phyloP scores from a whole-genome alignment of 768 basidiomycete species.

The Lactifluus piperatus region DNA sequence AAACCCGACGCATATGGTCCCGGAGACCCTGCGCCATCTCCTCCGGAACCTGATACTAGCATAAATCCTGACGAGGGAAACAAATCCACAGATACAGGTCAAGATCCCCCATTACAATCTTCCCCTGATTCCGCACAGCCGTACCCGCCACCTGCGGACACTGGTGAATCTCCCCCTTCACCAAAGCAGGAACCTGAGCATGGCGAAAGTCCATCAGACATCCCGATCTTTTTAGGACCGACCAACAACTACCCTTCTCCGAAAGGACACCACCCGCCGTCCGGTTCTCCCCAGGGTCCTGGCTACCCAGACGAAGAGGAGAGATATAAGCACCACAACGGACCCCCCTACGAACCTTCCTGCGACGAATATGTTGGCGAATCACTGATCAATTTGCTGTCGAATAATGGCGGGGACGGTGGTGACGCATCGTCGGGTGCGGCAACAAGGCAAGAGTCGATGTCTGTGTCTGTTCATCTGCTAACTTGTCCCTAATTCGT shows the following conservation, averaged over 20 bases:
- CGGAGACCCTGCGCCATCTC: background rate
- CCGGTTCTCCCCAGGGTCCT: background rate
- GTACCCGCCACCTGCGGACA: background rate
- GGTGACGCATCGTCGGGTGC: constrained; percentile 21
- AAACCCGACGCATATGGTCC: background rate
- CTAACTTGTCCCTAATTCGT: background rate
- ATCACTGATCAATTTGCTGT: constrained; percentile 26
- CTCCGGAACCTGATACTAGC: background rate
- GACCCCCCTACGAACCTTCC: background rate
- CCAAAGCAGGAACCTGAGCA: background rate
- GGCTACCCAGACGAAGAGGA: background rate
- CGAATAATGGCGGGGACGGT: constrained; percentile 27
- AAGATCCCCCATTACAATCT: background rate
- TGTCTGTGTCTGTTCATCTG: background rate
- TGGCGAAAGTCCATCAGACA: background rate
- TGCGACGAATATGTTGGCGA: background rate
- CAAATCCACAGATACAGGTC: background rate
- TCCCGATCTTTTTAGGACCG: constrained; percentile 9
- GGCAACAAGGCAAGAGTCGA: constrained; percentile 13
- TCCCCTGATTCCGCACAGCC: background rate
- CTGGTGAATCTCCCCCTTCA: background rate
- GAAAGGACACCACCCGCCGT: background rate
- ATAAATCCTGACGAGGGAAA: background rate
- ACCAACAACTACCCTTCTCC: background rate
- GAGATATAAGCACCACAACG: background rate